Evolutionary conservation across 225 moss, liverwort and hornwort genomes (phyloP), one percentile per base, ranked within the genome.

Genomic region (Straminergon stramineum): DNA sequence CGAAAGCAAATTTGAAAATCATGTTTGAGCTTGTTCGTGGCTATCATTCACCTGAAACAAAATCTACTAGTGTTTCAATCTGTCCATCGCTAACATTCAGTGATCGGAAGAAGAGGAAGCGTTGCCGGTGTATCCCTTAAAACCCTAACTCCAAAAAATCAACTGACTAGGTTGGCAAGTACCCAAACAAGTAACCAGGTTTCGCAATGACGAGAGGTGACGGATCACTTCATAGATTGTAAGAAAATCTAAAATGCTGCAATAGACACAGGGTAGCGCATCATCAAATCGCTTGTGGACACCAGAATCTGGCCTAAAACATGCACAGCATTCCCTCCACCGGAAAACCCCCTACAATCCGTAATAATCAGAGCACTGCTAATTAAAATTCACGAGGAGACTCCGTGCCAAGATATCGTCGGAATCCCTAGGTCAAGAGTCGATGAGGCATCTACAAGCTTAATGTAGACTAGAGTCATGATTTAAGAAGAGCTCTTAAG

Each of bases 1-100:
- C 90, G 34, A 94, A 90, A 56, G 84, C 91, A 88, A 91, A 92
- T 64, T 84, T 94, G 69, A 86, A 94, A 81, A 93, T 86, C 94
- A 94, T 94, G 65, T 82, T 85, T 67, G 64, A 51, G 55, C n/a
- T 62, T 85, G 34, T 27, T 70, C 65, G 82, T 35, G 70, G 35
- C 70, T 64, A 56, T 51, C 43, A 57, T 77, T 78, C 85, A 68
- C 18, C 81, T 37, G 66, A 43, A 80, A 75, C 68, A 65, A 85
- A 89, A 20, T 62, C 58, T 70, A 69, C 71, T 30, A 58, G 51
- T 68, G 37, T 69, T 85, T 64, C 90, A 75, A 84, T 79, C 55
- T 84, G 75, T 87, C 87, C 91, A 78, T 91, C 87, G n/a, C 68
- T 62, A 43, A 74, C n/a, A 81, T 45, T 69, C 81, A 85, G 51